Conservation (phyloP, 2,329 filamentous ascomycete species). For the Xylaria sp. region DNA sequence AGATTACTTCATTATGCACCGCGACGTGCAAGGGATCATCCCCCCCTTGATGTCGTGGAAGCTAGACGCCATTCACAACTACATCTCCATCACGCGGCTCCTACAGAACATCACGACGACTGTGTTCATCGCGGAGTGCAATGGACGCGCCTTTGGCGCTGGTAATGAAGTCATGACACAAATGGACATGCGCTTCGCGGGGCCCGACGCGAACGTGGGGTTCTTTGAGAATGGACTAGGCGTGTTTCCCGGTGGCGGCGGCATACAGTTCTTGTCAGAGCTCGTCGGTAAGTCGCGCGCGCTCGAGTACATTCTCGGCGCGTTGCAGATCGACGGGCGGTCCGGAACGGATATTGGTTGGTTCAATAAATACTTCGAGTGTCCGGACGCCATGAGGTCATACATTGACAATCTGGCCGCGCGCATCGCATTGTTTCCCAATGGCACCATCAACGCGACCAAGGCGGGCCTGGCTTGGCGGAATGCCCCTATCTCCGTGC, state of each 20-base stretch:
- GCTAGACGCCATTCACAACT: not conserved
- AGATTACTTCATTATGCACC: not conserved
- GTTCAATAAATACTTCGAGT: not conserved
- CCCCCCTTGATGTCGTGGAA: not conserved
- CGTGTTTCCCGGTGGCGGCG: slow-evolving; percentile 13
- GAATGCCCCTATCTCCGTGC: not conserved
- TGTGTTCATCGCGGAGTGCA: slow-evolving; percentile 24
- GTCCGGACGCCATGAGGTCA: not conserved
- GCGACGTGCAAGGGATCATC: not conserved
- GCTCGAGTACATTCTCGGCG: not conserved
- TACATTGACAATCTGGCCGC: not conserved
- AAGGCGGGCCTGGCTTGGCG: not conserved
- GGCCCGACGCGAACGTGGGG: slow-evolving; percentile 4
- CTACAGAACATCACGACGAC: slow-evolving; percentile 26
- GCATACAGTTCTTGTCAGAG: not conserved
- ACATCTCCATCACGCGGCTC: slow-evolving; percentile 10
- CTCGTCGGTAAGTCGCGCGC: not conserved
- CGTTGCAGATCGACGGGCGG: not conserved
- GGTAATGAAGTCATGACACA: slow-evolving; percentile 22
- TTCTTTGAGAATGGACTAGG: slow-evolving; percentile 22
- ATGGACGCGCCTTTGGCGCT: slow-evolving; percentile 26
- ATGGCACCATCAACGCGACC: not conserved
- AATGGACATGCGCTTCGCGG: slow-evolving; percentile 28
- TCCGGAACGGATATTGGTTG: not conserved
- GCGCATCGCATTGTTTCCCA: not conserved